Conservation (phyloP, 2,329 filamentous ascomycete genomes). For the Pezicula radicicola region DNA sequence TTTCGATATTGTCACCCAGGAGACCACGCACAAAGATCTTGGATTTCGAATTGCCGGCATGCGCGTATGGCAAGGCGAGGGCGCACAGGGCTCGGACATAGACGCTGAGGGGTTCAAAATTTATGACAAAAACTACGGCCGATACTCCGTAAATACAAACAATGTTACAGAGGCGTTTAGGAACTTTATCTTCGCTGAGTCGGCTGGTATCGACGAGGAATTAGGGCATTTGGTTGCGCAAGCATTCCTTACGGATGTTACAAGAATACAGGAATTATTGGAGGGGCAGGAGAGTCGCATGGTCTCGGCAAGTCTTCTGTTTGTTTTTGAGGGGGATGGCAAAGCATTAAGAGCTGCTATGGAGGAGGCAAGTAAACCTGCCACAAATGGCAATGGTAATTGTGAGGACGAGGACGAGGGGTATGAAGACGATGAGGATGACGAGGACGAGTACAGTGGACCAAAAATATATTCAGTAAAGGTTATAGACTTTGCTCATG, state of each 20-base stretch:
- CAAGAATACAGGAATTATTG: slow-evolving; percentile 50
- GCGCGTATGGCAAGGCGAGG: slow-evolving; percentile 57
- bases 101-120: slow-evolving; percentile 52
- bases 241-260: slow-evolving; percentile 51
- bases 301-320: slow-evolving; percentile 54
- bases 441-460: slow-evolving; percentile 49
- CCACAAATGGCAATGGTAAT: slow-evolving; percentile 24
- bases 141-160: slow-evolving; percentile 45
- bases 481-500: slow-evolving; percentile 97
- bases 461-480: slow-evolving; percentile 77
- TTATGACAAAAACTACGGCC: slow-evolving; percentile 63
- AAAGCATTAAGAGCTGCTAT: slow-evolving; percentile 40
- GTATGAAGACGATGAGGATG: slow-evolving; percentile 51
- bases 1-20: slow-evolving; percentile 55
- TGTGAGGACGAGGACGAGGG: slow-evolving; percentile 41
- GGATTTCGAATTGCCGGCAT: slow-evolving; percentile 66
- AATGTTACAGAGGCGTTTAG: slow-evolving; percentile 54
- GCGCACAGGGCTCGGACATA: slow-evolving; percentile 49
- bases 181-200: slow-evolving; percentile 55
- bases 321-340: slow-evolving; percentile 64
- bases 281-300: slow-evolving; percentile 56
- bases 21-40: slow-evolving; percentile 57
- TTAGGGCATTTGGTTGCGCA: slow-evolving; percentile 53
- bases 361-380: slow-evolving; percentile 29
- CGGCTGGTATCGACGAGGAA: slow-evolving; percentile 56